Base-by-base conservation (phyloP, 768 basidiomycete genomes). In the Mycena floridula region DNA sequence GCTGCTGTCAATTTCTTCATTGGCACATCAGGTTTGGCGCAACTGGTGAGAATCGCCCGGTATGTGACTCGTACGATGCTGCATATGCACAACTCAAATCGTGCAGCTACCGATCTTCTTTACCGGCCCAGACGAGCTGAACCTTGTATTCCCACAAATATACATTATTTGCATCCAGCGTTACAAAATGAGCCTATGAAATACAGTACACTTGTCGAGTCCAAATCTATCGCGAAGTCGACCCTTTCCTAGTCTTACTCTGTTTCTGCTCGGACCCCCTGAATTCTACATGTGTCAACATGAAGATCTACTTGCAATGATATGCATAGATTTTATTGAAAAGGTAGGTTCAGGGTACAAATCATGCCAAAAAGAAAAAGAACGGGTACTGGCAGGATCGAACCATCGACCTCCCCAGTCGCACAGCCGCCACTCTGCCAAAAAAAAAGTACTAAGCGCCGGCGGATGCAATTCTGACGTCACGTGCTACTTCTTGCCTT, bases 1-100 rank as follows among this genome's bases (percentile, higher is more conserved):
- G 94, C 93, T 15, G 93, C 90, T 36, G 93, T 89, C 58, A 90
- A 89, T 67, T 80, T 84, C 63, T 89, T 83, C 54, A 86, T 90
- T 45, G 86, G 85, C 9, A 54, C 79, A 6, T 82, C 80, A 8
- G 86, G 88, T 18, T 54, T 86, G 25, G 69, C 73, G 25, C 84
- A 85, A 59, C 62, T 89, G 18, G 81, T 74, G 47, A 77, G 86
- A 35, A 82, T 87, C 50, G 82, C 74, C 51, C 64, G 81, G 82
- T 86, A 58, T 50, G 82, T 69, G 2, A 20, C 32, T 36, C 27
- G 38, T 44, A 32, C 11, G 22, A 30, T 25, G 16, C 25, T 37
- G 28, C 35, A 8, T 23, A 2, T 20, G 7, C 6, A 13, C 18
- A 3, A 5, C 25, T 38, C 15, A 18, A 42, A 47, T 48, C 25